Percentiles rank a stretch among this genome's conserved stretches.
These are phyloP conservation scores for Kwoniella mangroviensis DNA, from an alignment of 768 basidiomycete species.

Conservation along the genomic window DNA sequence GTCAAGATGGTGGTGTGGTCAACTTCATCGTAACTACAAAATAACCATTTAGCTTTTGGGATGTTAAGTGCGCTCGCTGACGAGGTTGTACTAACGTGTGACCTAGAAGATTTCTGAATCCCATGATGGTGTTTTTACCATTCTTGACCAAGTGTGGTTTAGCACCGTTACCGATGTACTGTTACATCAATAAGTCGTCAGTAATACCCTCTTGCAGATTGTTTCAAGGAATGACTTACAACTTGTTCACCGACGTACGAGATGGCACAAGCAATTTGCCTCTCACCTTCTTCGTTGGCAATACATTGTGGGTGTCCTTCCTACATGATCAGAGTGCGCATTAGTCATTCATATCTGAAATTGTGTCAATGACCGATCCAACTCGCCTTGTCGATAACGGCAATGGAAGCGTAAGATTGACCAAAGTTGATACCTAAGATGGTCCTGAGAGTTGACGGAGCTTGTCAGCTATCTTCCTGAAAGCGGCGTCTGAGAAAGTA, in stretches of 20 bases:
- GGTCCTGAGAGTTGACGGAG: conserved; percentile 12
- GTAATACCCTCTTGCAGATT: not conserved
- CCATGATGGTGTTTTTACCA: conserved; percentile 87
- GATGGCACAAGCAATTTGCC: conserved; percentile 93
- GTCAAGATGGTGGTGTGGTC: conserved; percentile 60
- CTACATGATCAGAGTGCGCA: conserved; percentile 60
- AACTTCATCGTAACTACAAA: conserved; percentile 51
- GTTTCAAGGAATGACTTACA: conserved; percentile 61
- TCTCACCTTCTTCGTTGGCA: conserved; percentile 97
- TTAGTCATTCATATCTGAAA: too few relatives aligned
- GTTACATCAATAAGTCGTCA: conserved; percentile 3
- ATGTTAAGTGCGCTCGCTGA: too few relatives aligned
- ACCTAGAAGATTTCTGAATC: conserved; percentile 89
- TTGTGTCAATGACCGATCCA: not conserved
- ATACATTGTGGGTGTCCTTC: conserved; percentile 93
- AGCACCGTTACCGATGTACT: conserved; percentile 97
- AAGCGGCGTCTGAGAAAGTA: not conserved
- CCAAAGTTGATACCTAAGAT: conserved; percentile 92
- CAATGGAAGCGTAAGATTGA: conserved; percentile 91
- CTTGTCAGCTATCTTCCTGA: not conserved
- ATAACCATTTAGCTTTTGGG: not conserved
- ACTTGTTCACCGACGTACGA: conserved; percentile 90
- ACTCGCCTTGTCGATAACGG: conserved; percentile 87
- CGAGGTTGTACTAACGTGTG: conserved; percentile 68
- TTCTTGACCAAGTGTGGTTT: conserved; percentile 95